A percentile compares a stretch with the other conserved stretches of the same genome.
These are phyloP conservation scores for Meira nashicola DNA, from an alignment of 1,284 basidiomycete species.

Conservation along the genomic window DNA sequence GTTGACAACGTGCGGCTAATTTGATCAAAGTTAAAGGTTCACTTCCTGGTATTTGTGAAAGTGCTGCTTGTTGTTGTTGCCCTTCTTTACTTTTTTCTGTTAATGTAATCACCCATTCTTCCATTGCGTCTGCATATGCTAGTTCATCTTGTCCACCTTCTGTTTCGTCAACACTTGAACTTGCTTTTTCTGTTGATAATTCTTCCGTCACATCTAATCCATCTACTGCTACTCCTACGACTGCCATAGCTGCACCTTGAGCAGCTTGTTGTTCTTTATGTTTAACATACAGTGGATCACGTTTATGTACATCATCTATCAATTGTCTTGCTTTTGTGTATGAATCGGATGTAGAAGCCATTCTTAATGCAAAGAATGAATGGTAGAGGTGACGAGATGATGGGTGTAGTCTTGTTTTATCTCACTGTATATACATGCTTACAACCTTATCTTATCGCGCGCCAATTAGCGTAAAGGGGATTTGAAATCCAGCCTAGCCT, in stretches of 20 bases:
- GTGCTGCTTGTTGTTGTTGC: slow-evolving; percentile 9
- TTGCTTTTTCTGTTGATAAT: neutral
- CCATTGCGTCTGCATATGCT: slow-evolving; percentile 43
- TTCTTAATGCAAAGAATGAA: neutral
- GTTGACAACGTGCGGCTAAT: slow-evolving; percentile 48
- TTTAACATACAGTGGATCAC: slow-evolving; percentile 14
- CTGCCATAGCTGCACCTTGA: neutral
- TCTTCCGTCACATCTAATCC: slow-evolving; percentile 19
- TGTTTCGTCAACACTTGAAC: neutral
- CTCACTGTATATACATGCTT: no score
- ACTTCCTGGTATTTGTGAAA: slow-evolving; percentile 17
- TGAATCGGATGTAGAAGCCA: slow-evolving; percentile 14
- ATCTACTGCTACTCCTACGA: slow-evolving; percentile 31
- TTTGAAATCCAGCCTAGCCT: no score
- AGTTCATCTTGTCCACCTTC: slow-evolving; percentile 33
- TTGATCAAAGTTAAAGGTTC: slow-evolving; percentile 25
- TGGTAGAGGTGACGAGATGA: no score
- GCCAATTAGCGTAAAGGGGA: no score
- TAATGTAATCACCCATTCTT: slow-evolving; percentile 19
- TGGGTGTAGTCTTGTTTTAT: no score
- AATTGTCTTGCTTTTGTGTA: slow-evolving; percentile 11
- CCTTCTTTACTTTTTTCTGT: slow-evolving; percentile 11
- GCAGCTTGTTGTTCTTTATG: neutral
- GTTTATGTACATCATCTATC: slow-evolving; percentile 18
- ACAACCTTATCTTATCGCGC: no score